phyloP scores from a whole-genome alignment of 345 rosid genomes.

The Cardamine resedifolia region DNA sequence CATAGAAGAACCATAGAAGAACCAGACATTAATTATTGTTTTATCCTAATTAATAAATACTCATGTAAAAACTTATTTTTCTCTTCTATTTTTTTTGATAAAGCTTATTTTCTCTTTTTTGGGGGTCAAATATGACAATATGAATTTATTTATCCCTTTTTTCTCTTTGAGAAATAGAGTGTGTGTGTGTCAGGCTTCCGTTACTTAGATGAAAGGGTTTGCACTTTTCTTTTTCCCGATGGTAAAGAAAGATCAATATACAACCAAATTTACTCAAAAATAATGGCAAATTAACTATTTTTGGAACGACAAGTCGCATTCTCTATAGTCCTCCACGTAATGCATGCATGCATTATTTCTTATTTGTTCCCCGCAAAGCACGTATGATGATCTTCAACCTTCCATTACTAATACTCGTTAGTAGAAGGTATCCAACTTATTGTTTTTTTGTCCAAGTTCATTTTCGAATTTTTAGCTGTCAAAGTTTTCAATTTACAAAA shows the following conservation, averaged over 20 bases:
- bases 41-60: neutral
- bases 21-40: neutral
- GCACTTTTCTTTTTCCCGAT: constrained; percentile 8
- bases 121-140: neutral
- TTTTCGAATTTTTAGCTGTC: neutral
- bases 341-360: constrained; percentile 29
- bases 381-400: constrained; percentile 10
- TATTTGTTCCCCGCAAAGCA: neutral
- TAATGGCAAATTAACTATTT: neutral
- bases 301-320: neutral
- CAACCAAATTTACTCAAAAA: neutral
- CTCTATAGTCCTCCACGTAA: constrained; percentile 19
- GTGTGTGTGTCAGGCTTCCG: constrained; percentile 16
- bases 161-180: neutral
- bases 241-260: neutral
- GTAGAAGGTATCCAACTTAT: constrained; percentile 7
- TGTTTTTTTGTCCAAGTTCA: constrained; percentile 2
- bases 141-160: neutral
- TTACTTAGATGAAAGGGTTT: constrained; percentile 25
- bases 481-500: neutral
- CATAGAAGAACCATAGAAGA: constrained; percentile 4
- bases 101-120: neutral
- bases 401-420: neutral
- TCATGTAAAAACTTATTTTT: neutral
- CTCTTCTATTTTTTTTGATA: neutral